phyloP scores from a whole-genome alignment of 2,329 filamentous ascomycete species.

The Epichloe coenophiala region DNA sequence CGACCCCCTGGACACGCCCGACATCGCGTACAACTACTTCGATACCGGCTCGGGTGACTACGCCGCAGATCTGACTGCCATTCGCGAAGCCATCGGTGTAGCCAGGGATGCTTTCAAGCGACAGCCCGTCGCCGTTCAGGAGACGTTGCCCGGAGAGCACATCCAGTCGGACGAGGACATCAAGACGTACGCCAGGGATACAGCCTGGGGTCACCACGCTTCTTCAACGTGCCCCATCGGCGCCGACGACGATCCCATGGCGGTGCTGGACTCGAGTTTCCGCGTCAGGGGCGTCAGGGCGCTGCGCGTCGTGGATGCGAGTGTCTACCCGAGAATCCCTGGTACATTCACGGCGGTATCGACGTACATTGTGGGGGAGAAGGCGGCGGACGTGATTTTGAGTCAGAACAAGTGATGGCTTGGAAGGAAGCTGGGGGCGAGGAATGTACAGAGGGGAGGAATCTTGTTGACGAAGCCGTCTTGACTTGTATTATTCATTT shows the following conservation, averaged over 20 bases:
- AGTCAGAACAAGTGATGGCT: not conserved
- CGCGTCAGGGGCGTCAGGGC: slow-evolving; percentile 37
- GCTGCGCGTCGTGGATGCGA: slow-evolving; percentile 45
- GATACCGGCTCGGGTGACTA: slow-evolving; percentile 33
- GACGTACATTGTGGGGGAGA: slow-evolving; percentile 42
- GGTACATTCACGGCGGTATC: slow-evolving; percentile 36
- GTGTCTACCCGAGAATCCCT: slow-evolving; percentile 32
- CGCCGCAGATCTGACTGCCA: slow-evolving; percentile 34
- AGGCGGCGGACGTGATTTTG: slow-evolving; percentile 25
- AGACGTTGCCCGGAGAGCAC: slow-evolving; percentile 20
- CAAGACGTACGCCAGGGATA: slow-evolving; percentile 31
- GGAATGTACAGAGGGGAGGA: too few species aligned
- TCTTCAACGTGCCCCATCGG: slow-evolving; percentile 43
- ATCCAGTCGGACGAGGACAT: slow-evolving; percentile 27
- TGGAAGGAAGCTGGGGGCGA: not conserved
- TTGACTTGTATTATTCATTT: too few species aligned
- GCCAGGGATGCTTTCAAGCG: slow-evolving; percentile 28
- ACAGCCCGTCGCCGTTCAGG: slow-evolving; percentile 8
- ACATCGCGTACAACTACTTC: slow-evolving; percentile 51
- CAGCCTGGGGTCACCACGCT: slow-evolving; percentile 44
- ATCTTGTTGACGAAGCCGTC: too few species aligned
- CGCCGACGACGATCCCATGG: slow-evolving; percentile 34
- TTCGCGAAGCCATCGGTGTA: slow-evolving; percentile 41
- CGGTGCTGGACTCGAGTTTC: slow-evolving; percentile 41
- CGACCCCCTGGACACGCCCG: slow-evolving; percentile 46